Base-by-base conservation (phyloP, 441 rosid genomes). In the Erodium trifolium region DNA sequence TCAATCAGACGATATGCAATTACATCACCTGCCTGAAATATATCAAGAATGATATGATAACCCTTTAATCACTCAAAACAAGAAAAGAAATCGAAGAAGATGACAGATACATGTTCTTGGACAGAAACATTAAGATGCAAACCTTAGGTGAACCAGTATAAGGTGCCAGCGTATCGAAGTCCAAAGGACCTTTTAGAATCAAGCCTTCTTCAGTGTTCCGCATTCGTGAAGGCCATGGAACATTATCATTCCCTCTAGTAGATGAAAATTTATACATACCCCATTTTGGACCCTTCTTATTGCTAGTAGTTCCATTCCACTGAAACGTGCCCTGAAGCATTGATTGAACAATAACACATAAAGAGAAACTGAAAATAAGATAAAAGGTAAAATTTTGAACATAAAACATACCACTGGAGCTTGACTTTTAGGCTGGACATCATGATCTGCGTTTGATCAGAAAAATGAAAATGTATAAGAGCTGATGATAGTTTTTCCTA, bases 1-100 rank as follows among this genome's bases (percentile, higher is more conserved):
- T 94, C 96, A 78, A 94, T 80, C 65, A 92, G 73, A 45, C 90
- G 89, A 81, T 92, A 94, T 35, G 99, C 98, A 69, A 94, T 83
- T 31, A 90, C 75, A 77, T 92, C 94, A 17, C 94, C 98, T 82
- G 78, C 88, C 99, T 94, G 90, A 80, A 82, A 74, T 68, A 72
- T 13, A 49, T 12, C 57, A 49, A 49, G 69, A 55, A 66, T 63
- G 69, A 39, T 39, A 39, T n/a, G 66, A 53, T 57, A 66, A 66
- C n/a, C 45, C 6, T 67, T 66, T 11, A 31, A 68, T 53, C 3
- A 12, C 67, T 62, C 57, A 53, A 11, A 67, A 68, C 16, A 65
- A 39, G 16, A 55, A 62, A 10, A 63, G 4, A 37, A 66, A 9
- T 1, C 16, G 13, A 49, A 13, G 14, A 11, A 13, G 57, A 17